Evolutionary conservation across 2,329 filamentous ascomycete species (phyloP), one percentile per base, ranked within the genome.

Genomic region (Diaporthe sp.): DNA sequence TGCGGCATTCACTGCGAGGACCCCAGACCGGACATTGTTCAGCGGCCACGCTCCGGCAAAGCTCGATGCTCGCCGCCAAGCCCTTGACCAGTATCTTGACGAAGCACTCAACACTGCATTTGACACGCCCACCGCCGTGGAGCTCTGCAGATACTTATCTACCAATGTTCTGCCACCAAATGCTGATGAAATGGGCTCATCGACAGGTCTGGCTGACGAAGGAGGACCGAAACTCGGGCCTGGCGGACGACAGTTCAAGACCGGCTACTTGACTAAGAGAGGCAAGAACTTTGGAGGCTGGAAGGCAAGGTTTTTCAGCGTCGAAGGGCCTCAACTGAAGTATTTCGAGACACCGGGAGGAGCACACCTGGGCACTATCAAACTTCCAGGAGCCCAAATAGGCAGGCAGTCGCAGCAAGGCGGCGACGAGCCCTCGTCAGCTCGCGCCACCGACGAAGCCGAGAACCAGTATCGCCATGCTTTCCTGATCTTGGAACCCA

Each of bases 201-300:
- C 81, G 55, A 67, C 37, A 25, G 74, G 74, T 12, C 74, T 65
- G 4, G 42, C 70, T 28, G 72, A 77, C 28, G 76, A 77, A 44
- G 72, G 72, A 46, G 76, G 79, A n/a, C 79, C 82, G 72, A 88
- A 83, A 81, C 85, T 87, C 4, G 90, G 92, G 0, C 88, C 91
- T 8, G 91, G 93, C 79, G 91, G 92, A 4, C 91, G 92, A 67
- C 92, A 93, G 12, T 89, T 92, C 75, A 95, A 95, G 81, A 96
- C 93, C 81, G 97, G 97, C 12, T 99, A 98, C 83, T 87, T 99
- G 68, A 98, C 97, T 2, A 99, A 99, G 86, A 92, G 94, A 79
- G 97, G 97, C 67, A 99, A 99, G 88, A 98, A 98, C 81, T 99
- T 99, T 85, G 97, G 97, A 70, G 97, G 97, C 67, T 99, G 97